Base-by-base conservation (phyloP, 75 land plant genomes). In the Cunninghamia lanceolata region DNA sequence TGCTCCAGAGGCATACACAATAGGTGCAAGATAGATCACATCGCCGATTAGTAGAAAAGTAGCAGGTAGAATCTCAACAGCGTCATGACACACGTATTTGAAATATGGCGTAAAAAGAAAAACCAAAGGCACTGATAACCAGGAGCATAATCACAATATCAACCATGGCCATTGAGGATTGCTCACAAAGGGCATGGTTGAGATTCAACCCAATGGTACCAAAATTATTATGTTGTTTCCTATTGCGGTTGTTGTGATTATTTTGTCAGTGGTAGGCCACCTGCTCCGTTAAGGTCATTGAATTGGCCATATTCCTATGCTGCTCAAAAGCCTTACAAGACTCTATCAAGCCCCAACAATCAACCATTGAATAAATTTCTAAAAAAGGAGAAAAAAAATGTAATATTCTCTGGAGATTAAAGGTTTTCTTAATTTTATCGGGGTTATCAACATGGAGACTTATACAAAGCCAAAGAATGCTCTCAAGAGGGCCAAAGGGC, bases 71-170 rank as follows among this genome's bases (percentile, higher is more conserved):
- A 93, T 77, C 84, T 92, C 91, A 28, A 85, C 88, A 14, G 86
- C 87, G 66, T 88, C 92, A 0, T 68, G 84, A 85, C 85, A 85
- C 0, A 95, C 39, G 76, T 89, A 88, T n/a, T 76, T 94, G 81
- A 95, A 91, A 84, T 92, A 95, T 0, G 96, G 96, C 56, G 91
- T 84, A 74, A 93, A 88, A 10, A 95, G 85, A 45, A 94, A 86
- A 0, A n/a, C 88, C 95, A 32, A 93, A 84, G 3, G 96, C 91
- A 6, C 88, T 91, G 2, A 95, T 16, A 2, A 91, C 96, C 7
- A 94, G 87, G 32, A 95, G 54, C 76, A 95, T 70, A 2, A 95
- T 87, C 54, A 95, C 63, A 56, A 91, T 82, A 79, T 95, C 97
- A 3, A 95, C 83, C 9, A 92, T 95, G 2, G 93, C 92, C 8